Base-by-base conservation (phyloP, 148 eudicot species). In the Heliamphora exappendiculata region DNA sequence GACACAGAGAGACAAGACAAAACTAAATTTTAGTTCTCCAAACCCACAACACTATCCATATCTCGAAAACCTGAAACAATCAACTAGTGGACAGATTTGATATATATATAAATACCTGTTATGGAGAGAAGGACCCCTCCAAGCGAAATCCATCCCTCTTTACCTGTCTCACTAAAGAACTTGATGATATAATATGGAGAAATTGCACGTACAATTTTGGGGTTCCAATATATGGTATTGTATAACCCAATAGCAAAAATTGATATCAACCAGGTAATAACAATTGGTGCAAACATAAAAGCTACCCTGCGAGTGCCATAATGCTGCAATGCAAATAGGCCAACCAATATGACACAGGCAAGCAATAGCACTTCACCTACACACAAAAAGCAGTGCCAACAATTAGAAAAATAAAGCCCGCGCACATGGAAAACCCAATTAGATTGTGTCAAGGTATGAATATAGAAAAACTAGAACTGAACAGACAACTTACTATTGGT, bases 261-360 rank as follows among this genome's bases (percentile, higher is more conserved):
- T 66, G 96, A 81, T 64, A 93, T 78, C 84, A 95, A 82, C 99
- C 99, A 95, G 57, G 89, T 54, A 73, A 90, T 79, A 80, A 95
- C 89, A 45, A 92, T 84, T 16, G 99, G 99, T 44, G 99, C 97
- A 89, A 95, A 95, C 80, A 91, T 55, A 85, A 91, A 75, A 2
- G 96, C 96, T 70, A 92, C 93, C 88, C 80, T 93, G 78, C 91
- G 97, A 80, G 99, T 95, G 67, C 99, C 99, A 85, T 53, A 75
- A 74, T 95, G 99, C 78, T 95, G 99, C 86, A 93, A 78, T 76
- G 98, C 98, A 78, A 95, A 93, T 51, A 95, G 84, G 74, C 99
- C 96, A 62, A 95, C 90, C 86, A 95, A 81, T 82, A 95, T 85
- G 74, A 83, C 80, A 78, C 96, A 95, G 67, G 96, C 82, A 82